Evolutionary conservation across 257 asterid species (phyloP).

Genomic region (Scutellaria baicalensis): DNA sequence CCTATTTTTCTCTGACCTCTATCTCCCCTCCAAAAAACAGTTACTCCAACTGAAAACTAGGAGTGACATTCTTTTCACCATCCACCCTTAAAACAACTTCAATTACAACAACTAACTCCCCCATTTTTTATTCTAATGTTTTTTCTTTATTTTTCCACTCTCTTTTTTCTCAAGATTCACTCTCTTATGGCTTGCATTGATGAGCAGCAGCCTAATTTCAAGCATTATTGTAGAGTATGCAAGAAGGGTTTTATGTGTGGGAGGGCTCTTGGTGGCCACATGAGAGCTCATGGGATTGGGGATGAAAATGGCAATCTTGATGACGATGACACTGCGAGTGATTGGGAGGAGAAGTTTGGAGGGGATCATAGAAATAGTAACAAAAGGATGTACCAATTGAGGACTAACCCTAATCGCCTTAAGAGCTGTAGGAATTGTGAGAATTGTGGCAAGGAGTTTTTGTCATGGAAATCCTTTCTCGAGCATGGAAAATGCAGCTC

Average conservation of each 20-base stretch:
- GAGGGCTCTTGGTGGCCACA: constrained; percentile 89
- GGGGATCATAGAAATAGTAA: constrained; percentile 21
- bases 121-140: constrained; percentile 4
- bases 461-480: constrained; percentile 86
- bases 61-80: constrained; percentile 40
- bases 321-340: constrained; percentile 56
- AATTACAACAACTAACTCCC: constrained; percentile 38
- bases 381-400: constrained; percentile 66
- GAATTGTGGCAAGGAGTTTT: constrained; percentile 85
- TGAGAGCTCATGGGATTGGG: constrained; percentile 93
- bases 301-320: constrained; percentile 50
- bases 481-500: constrained; percentile 90
- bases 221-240: constrained; percentile 83
- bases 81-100: constrained; percentile 47
- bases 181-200: constrained; percentile 34
- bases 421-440: constrained; percentile 72
- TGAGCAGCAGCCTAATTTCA: constrained; percentile 48
- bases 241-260: constrained; percentile 97
- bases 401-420: constrained; percentile 78
- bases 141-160: neutral
- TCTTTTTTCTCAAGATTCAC: neutral
- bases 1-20: constrained; percentile 56
- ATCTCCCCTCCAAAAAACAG: constrained; percentile 31
- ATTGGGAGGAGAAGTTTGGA: constrained; percentile 64
- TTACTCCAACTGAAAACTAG: constrained; percentile 61